Evolutionary conservation across 1,284 basidiomycete genomes (phyloP), one percentile per base, ranked within the genome.

Genomic region (Ustanciosporium gigantosporum): DNA sequence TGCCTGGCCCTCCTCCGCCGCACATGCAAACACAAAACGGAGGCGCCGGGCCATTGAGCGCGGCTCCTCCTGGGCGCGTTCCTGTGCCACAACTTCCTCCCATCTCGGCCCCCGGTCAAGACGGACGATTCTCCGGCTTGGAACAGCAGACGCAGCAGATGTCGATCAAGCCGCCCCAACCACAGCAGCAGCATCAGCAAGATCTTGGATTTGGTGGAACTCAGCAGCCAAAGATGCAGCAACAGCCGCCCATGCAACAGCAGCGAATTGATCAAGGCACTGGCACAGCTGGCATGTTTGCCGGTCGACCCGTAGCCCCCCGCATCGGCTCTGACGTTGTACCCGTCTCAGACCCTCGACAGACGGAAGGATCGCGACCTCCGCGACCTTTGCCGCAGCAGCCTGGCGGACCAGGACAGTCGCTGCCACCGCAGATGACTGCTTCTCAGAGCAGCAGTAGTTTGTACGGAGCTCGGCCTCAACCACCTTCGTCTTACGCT

Each of bases 91-190:
- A 53, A 34, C 23, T 56, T 36, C 46, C 49, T 24, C 45, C 40
- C 13, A 5, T 61, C 4, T 24, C 46, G 8, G 37, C 32, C 31
- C 20, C 46, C 11, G 40, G 46, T 31, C 24, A 31, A 16, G 59
- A 58, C 31, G 46, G 40, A 15, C 46, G 61, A 22, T 49, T 59
- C 32, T 41, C 53, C 6, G 32, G 32, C 17, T 48, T 73, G n/a
- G 70, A 73, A 37, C 56, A 68, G 50, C 66, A 69, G 55, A 70
- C 70, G 3, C 51, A 66, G 31, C 67, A 70, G 43, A 62, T 73
- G 66, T 51, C 48, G 37, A 42, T 65, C 37, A 43, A 56, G 43
- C 44, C 46, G 15, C n/a, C n/a, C n/a, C n/a, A n/a, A n/a, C n/a
- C n/a, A n/a, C n/a, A n/a, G n/a, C n/a, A n/a, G n/a, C n/a, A n/a